These are phyloP conservation scores for Clavulina sp. DNA, from an alignment of 768 basidiomycete genomes.

Conservation along the genomic window DNA sequence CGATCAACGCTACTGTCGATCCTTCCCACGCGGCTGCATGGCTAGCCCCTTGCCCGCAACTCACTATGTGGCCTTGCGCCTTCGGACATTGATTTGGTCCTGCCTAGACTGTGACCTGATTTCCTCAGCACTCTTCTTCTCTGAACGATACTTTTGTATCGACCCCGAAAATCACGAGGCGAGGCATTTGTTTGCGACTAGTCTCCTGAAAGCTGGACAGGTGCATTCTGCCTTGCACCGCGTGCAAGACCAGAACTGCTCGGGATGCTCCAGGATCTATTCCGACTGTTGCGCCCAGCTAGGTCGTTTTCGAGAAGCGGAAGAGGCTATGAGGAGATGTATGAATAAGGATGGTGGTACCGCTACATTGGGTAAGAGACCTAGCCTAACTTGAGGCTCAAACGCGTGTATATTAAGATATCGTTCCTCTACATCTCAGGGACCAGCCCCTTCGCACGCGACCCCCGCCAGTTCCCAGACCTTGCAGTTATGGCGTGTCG, in stretches of 20 bases:
- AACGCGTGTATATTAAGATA: constrained; percentile 18
- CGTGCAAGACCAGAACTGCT: constrained; percentile 49
- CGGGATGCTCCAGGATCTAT: constrained; percentile 64
- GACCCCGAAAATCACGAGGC: constrained; percentile 60
- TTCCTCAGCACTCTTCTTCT: constrained; percentile 73
- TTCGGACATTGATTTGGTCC: constrained; percentile 47
- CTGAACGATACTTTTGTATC: constrained; percentile 64
- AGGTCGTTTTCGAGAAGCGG: constrained; percentile 58
- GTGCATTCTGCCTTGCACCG: constrained; percentile 58
- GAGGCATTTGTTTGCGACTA: constrained; percentile 67
- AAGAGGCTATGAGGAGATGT: constrained; percentile 13
- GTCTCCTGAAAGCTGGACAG: constrained; percentile 51
- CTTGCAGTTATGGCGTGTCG: constrained; percentile 60
- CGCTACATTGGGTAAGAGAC: not conserved
- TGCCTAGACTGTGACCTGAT: constrained; percentile 68
- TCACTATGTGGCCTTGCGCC: constrained; percentile 1
- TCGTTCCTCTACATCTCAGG: constrained; percentile 39
- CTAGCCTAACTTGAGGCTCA: not conserved
- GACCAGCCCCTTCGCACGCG: constrained; percentile 14
- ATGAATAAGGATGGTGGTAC: constrained; percentile 23
- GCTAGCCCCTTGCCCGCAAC: not conserved
- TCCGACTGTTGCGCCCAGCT: constrained; percentile 54
- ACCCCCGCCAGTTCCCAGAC: constrained; percentile 42
- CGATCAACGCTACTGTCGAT: no score
- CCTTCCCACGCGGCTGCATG: no score